phyloP scores from a whole-genome alignment of 73 alveolate genomes.

The Symbiodinium natans region DNA sequence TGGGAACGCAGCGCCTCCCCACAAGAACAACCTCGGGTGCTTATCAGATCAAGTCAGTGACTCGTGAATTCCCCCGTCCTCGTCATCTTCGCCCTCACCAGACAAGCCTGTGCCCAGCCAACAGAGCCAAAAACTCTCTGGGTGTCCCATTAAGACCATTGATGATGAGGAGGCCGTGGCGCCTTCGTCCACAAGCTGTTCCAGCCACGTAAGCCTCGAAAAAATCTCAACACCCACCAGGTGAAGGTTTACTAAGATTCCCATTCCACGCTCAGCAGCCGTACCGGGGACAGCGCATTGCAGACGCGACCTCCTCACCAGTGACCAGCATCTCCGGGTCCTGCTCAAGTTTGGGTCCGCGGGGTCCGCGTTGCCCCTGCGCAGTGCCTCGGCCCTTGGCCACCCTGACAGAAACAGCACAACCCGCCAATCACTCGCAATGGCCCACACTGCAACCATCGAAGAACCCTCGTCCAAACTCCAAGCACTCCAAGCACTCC shows the following conservation, averaged over 20 bases:
- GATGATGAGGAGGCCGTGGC: not conserved
- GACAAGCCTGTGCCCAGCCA: constrained; percentile 1
- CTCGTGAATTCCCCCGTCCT: too few species aligned
- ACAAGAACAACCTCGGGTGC: too few species aligned
- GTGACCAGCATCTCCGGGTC: constrained; percentile 86
- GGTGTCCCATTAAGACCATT: not conserved
- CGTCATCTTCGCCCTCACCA: constrained; percentile 54
- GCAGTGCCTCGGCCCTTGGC: not conserved
- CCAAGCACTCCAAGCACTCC: too few species aligned
- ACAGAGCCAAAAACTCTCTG: not conserved
- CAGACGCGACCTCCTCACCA: constrained; percentile 86
- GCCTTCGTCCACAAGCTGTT: constrained; percentile 71
- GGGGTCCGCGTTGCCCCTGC: not conserved
- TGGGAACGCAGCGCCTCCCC: too few species aligned
- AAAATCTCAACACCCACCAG: not conserved
- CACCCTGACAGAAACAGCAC: too few species aligned
- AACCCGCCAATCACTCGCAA: too few species aligned
- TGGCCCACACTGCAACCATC: too few species aligned
- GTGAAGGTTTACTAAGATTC: too few species aligned
- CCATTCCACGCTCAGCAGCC: too few species aligned
- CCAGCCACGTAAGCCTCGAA: constrained; percentile 66
- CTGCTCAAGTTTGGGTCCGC: constrained; percentile 18
- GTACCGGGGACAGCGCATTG: constrained; percentile 14
- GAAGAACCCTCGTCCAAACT: too few species aligned
- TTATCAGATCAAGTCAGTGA: too few species aligned